Percentiles rank a stretch among this genome's conserved stretches.
Evolutionary conservation across 768 basidiomycete species (phyloP).

Genomic region (Fomitopsis pulvina): DNA sequence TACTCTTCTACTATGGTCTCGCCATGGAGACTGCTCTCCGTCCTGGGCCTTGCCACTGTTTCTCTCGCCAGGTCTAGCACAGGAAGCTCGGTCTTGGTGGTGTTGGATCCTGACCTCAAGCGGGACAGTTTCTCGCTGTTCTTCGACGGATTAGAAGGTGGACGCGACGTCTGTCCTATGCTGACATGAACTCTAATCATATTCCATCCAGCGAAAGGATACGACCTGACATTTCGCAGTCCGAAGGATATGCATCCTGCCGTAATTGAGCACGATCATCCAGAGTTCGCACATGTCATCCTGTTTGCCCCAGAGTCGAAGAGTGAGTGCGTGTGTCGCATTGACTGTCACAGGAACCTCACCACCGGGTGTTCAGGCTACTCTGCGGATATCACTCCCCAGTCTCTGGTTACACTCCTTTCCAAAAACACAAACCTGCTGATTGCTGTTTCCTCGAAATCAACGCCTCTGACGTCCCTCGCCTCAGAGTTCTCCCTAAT

Average conservation of each 20-base stretch:
- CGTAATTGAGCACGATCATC: slow-evolving; percentile 63
- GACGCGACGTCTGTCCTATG: slow-evolving; percentile 6
- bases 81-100: slow-evolving; percentile 77
- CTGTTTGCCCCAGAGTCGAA: slow-evolving; percentile 83
- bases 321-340: slow-evolving; percentile 41
- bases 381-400: slow-evolving; percentile 72
- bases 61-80: slow-evolving; percentile 63
- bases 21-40: slow-evolving; percentile 20
- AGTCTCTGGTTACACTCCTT: slow-evolving; percentile 68
- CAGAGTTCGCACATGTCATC: slow-evolving; percentile 80
- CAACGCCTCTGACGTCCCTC: slow-evolving; percentile 67
- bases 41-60: slow-evolving; percentile 22
- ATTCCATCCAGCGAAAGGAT: slow-evolving; percentile 59
- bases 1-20: slow-evolving; percentile 21
- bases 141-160: slow-evolving; percentile 74
- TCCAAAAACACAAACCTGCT: slow-evolving; percentile 76
- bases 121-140: slow-evolving; percentile 73
- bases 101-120: slow-evolving; percentile 68
- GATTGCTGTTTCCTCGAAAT: slow-evolving; percentile 70
- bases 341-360: not conserved
- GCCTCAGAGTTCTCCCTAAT: slow-evolving; percentile 90
- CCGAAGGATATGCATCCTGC: slow-evolving; percentile 69
- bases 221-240: slow-evolving; percentile 78
- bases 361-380: slow-evolving; percentile 1
- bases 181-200: not conserved